These are phyloP conservation scores for Trichoderma brevicompactum DNA, from an alignment of 2,329 filamentous ascomycete genomes.

Conservation along the genomic window DNA sequence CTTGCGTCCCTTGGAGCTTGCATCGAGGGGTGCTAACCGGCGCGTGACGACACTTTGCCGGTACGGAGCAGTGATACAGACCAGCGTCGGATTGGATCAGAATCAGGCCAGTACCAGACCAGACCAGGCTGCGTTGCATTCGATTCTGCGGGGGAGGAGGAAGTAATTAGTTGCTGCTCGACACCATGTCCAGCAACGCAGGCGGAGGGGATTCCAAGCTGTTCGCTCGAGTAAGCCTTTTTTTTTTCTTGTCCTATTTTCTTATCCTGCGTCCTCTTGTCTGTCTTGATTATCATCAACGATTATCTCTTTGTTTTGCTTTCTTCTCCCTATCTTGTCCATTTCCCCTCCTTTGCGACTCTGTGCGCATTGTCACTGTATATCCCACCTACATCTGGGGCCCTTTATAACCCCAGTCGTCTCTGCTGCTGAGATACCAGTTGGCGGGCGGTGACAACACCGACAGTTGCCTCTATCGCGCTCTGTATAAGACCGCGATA, in stretches of 20 bases:
- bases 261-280: neutral
- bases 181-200: slow-evolving; percentile 56
- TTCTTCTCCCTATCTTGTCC: slow-evolving; percentile 30
- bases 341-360: neutral
- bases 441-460: neutral
- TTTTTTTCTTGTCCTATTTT: slow-evolving; percentile 28
- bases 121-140: slow-evolving; percentile 11
- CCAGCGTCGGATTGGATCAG: neutral
- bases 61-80: slow-evolving; percentile 7
- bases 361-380: neutral
- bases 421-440: neutral
- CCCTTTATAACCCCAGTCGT: neutral
- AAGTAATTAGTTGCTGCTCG: slow-evolving; percentile 14
- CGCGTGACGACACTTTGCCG: slow-evolving; percentile 7
- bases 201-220: slow-evolving; percentile 96
- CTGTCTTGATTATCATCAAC: too few species aligned
- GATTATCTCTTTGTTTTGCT: neutral
- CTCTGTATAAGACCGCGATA: neutral
- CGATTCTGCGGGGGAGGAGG: slow-evolving; percentile 27
- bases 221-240: slow-evolving; percentile 83
- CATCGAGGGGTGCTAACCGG: slow-evolving; percentile 16
- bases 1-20: neutral
- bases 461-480: neutral
- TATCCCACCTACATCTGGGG: neutral
- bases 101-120: neutral